Evolutionary conservation across 164 flowering plant genomes (phyloP).

Genomic region (Macadamia tetraphylla): DNA sequence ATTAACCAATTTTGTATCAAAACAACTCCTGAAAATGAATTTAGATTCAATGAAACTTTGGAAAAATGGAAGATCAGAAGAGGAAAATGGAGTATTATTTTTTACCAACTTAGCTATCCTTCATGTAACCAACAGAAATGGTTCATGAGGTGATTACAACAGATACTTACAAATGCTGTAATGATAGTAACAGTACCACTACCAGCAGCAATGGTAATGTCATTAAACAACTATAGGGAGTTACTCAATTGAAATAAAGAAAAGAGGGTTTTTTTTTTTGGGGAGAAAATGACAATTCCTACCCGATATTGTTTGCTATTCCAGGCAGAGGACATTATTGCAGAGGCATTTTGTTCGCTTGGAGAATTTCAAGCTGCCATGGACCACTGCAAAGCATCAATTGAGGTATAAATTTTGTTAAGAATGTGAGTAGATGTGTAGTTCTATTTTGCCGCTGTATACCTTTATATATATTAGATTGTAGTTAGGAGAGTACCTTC

Average conservation of each 20-base stretch:
- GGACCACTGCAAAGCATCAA: constrained; percentile 64
- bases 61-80: background rate
- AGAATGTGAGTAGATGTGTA: background rate
- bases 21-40: background rate
- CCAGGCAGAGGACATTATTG: constrained; percentile 72
- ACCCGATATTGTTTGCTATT: constrained; percentile 2
- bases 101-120: background rate
- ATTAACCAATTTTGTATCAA: background rate
- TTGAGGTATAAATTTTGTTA: constrained; percentile 39
- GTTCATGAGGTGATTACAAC: too few species aligned
- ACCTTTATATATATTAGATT: background rate
- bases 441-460: background rate
- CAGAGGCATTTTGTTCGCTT: constrained; percentile 60
- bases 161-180: constrained; percentile 1
- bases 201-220: background rate
- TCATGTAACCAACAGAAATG: background rate
- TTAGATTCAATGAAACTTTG: background rate
- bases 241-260: too few species aligned
- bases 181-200: background rate
- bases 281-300: too few species aligned
- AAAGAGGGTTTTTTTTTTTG: too few species aligned
- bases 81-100: background rate
- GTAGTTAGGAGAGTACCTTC: background rate
- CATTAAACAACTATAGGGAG: background rate
- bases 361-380: constrained; percentile 49